Conservation (phyloP, 441 rosid species). For the Flueggea neowawraea region DNA sequence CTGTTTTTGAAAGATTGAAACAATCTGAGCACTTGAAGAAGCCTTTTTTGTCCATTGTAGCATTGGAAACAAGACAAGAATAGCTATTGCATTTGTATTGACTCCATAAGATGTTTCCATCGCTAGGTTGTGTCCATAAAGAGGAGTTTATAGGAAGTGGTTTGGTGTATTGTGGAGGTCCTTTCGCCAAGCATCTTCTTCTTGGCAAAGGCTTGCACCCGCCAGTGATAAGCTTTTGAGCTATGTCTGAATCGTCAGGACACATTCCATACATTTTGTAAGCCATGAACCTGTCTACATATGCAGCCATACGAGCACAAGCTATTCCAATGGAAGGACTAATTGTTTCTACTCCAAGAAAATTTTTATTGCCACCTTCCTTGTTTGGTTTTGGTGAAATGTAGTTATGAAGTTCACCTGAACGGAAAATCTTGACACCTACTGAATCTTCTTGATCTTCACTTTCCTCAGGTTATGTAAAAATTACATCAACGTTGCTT, state of each 20-base stretch:
- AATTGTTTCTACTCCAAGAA: slow-evolving; percentile 46
- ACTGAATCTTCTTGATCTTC: slow-evolving; percentile 24
- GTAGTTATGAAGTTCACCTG: slow-evolving; percentile 41
- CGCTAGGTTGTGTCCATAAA: slow-evolving; percentile 42
- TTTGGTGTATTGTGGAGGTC: slow-evolving; percentile 32
- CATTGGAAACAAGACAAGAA: slow-evolving; percentile 44
- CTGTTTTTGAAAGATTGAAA: slow-evolving; percentile 40
- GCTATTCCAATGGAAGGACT: slow-evolving; percentile 39
- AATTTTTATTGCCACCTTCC: slow-evolving; percentile 33
- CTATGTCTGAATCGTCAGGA: slow-evolving; percentile 46
- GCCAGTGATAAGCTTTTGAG: slow-evolving; percentile 38
- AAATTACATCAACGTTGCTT: slow-evolving; percentile 32
- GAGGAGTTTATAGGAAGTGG: slow-evolving; percentile 32
- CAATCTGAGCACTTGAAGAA: slow-evolving; percentile 55
- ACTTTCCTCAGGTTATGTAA: slow-evolving; percentile 22
- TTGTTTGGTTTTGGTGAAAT: slow-evolving; percentile 39
- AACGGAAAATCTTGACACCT: slow-evolving; percentile 19
- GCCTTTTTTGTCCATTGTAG: slow-evolving; percentile 30
- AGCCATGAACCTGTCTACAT: slow-evolving; percentile 35
- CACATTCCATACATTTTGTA: slow-evolving; percentile 36
- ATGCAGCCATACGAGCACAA: slow-evolving; percentile 30
- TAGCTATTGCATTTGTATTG: slow-evolving; percentile 48
- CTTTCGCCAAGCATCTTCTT: slow-evolving; percentile 49
- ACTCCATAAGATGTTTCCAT: slow-evolving; percentile 42
- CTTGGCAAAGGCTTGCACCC: slow-evolving; percentile 59